Evolutionary conservation across 2,329 filamentous ascomycete species (phyloP), one percentile per base, ranked within the genome.

Genomic region (Chrysosporium queenslandicum): DNA sequence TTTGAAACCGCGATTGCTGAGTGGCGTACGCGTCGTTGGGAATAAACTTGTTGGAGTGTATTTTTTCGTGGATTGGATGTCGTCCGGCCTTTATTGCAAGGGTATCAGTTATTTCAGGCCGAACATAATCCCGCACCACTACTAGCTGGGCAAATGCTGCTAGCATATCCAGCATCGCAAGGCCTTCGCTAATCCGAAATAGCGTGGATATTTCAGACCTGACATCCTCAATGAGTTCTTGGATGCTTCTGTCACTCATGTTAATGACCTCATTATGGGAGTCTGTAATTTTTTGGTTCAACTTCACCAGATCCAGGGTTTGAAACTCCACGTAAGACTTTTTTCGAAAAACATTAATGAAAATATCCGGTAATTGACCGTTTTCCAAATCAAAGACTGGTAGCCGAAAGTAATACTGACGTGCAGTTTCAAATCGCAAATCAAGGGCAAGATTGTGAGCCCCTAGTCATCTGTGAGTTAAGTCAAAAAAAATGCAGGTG

Each of bases 1-100:
- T 85, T 58, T 97, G 90, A 61, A 96, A 94, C 1, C 90, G 81
- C 32, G 82, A 82, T 55, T 91, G 82, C 30, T 85, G 77, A 0
- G 83, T 86, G 2, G 87, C 85, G 61, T 90, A 97, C 25, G 90
- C 86, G 62, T 97, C 90, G 58, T 97, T 97, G 0, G 92, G 86
- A 2, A 97, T 75, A 63, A 86, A 94, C 20, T 79, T 81, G 42
- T 77, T 77, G 0, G 73, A 70, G 58, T 87, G 81, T 1, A 83
- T 79, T 63, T 82, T 86, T 68, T 94, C 87, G 3, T 83, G 74
- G 53, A 94, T 83, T 0, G 88, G 87, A 64, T 95, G 88, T 27
- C 86, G 77, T 14, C 85, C 87, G 23, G 78, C 74, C 58, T 86
- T 85, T 51, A 95, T 76, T 0, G 84, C 86, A 23, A 94, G 69